Base-by-base conservation (phyloP, 202 grass and related monocot species). In the Sporobolus alterniflorus region DNA sequence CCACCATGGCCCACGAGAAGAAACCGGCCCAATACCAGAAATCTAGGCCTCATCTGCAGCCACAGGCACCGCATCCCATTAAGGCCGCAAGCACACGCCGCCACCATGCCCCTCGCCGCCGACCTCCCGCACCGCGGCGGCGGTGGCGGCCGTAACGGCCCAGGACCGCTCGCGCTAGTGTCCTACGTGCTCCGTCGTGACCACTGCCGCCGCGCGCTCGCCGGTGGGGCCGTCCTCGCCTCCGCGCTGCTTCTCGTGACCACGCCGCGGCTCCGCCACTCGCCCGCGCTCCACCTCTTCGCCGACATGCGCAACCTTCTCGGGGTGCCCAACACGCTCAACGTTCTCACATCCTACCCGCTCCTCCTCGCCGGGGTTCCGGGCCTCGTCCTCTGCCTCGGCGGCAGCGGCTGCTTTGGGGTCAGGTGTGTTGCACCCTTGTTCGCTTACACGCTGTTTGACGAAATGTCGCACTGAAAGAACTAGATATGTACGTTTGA, bases 251-350 rank as follows among this genome's bases (percentile, higher is more conserved):
- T 99, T 29, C 87, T 99, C 26, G 74, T 99, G 20, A 85, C 81
- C 85, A 94, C 93, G 28, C 96, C 93, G 64, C 84, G 93, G 42
- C 76, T 99, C 83, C 91, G 89, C 66, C 93, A 91, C 87, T 87
- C 93, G 26, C 93, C 87, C 9, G 88, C 91, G 80, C 87, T 96
- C 87, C 96, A 99, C 85, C 83, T 90, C 41, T 99, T 99, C 91
- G 96, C 96, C 59, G 96, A 99, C 77, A 96, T 92, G 96, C 93
- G 96, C 77, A 99, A 94, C 86, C 83, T 99, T 74, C 71, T 99
- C 60, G 93, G 96, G 24, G 96, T 99, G 21, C 96, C 96, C 70
- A 99, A 99, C 78, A 99, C 93, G 63, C 85, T 99, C 66, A 96
- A 99, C 84, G 96, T 99, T 33, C 74, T 99, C 74, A 99, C 93